These are phyloP conservation scores for Calonectria ilicicola DNA, from an alignment of 2,329 filamentous ascomycete species.

Conservation along the genomic window DNA sequence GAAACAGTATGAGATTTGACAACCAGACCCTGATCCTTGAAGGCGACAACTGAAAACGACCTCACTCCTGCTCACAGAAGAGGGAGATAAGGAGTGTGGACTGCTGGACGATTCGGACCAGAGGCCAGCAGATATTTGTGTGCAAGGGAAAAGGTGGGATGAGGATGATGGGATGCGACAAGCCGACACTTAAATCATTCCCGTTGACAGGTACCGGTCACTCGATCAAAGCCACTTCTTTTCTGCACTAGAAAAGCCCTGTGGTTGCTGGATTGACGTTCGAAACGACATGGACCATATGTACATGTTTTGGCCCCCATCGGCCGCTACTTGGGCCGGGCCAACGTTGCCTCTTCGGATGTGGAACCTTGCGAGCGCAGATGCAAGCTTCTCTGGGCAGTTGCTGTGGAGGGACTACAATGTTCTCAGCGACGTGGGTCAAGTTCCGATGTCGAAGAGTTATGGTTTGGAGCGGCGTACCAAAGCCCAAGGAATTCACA, in stretches of 20 bases:
- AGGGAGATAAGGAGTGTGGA: not conserved
- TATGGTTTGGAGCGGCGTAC: not conserved
- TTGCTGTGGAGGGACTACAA: not conserved
- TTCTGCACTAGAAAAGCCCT: not conserved
- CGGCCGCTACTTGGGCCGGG: not conserved
- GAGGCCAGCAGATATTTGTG: not conserved
- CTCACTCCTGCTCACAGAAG: not conserved
- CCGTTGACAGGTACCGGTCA: not conserved
- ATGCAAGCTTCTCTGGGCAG: not conserved
- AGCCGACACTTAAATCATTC: not conserved
- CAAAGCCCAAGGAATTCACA: not conserved
- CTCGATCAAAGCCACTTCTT: not conserved
- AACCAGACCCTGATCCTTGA: not conserved
- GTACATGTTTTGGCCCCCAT: conserved; percentile 14
- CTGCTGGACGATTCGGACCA: not conserved
- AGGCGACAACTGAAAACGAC: not conserved
- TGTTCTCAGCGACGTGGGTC: not conserved
- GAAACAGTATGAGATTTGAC: not conserved
- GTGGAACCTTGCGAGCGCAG: conserved; percentile 8
- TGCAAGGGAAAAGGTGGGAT: not conserved
- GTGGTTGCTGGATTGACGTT: conserved; percentile 8
- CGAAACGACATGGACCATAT: not conserved
- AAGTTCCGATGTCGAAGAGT: not conserved
- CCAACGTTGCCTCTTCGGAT: not conserved
- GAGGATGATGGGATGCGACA: not conserved